Conservation (phyloP, 2,329 filamentous ascomycete species). For the Colletotrichum spaethianum region DNA sequence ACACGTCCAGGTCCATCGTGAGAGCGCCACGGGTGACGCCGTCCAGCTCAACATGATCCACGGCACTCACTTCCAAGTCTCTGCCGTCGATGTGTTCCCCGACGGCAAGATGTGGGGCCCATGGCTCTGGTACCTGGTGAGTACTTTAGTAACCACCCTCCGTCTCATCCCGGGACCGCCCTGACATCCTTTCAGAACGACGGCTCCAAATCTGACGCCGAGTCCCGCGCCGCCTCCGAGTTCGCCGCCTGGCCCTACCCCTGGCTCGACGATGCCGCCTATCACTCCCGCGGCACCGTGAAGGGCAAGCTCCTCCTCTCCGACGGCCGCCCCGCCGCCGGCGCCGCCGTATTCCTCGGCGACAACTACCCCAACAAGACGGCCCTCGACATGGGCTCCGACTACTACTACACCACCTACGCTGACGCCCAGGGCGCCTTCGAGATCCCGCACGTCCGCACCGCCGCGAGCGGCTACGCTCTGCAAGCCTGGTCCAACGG, state of each 20-base stretch:
- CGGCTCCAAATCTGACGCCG: slow-evolving; percentile 60
- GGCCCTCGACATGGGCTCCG: slow-evolving; percentile 61
- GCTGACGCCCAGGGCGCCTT: slow-evolving; percentile 60
- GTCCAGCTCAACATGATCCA: slow-evolving; percentile 70
- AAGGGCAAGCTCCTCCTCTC: slow-evolving; percentile 59
- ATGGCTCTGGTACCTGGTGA: slow-evolving; percentile 50
- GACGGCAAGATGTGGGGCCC: slow-evolving; percentile 60
- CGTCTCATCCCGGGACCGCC: background rate
- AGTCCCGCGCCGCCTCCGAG: slow-evolving; percentile 55
- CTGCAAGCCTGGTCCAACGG: slow-evolving; percentile 66
- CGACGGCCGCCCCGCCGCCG: slow-evolving; percentile 62
- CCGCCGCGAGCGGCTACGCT: slow-evolving; percentile 59
- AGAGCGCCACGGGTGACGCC: slow-evolving; percentile 63
- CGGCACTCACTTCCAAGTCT: slow-evolving; percentile 62
- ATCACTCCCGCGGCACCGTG: slow-evolving; percentile 64
- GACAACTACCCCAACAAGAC: slow-evolving; percentile 56
- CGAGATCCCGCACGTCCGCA: slow-evolving; percentile 58
- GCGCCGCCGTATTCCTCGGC: slow-evolving; percentile 52
- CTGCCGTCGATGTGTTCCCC: slow-evolving; percentile 52
- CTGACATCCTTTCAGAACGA: slow-evolving; percentile 54
- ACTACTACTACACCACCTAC: slow-evolving; percentile 65
- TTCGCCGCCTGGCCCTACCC: slow-evolving; percentile 61
- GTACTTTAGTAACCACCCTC: slow-evolving; percentile 37
- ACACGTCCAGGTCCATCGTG: slow-evolving; percentile 57
- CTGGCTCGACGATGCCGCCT: slow-evolving; percentile 62